Base-by-base conservation (phyloP, 1,139 yeast species). In the Hyphopichia khmerensis region DNA sequence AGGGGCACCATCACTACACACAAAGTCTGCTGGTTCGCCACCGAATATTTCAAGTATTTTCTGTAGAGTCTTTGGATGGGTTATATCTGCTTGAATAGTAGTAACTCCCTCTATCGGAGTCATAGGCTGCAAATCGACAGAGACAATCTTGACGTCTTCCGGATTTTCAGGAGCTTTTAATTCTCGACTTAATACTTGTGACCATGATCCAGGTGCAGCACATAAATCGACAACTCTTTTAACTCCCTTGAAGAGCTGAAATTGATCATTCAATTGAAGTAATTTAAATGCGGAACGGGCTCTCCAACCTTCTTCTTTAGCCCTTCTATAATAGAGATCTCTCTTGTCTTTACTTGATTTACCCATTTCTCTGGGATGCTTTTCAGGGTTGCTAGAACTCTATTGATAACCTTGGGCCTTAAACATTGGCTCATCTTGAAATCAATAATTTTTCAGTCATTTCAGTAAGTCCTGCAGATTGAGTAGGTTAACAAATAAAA, bases 201-300 rank as follows among this genome's bases (percentile, higher is more conserved):
- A 87, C 99, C 99, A 93, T 4, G 97, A 89, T 1, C 99, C 99
- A 1, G 99, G 99, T 4, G 99, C 99, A 16, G 99, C 99, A 74
- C 99, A 93, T 34, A 93, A 73, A 65, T 93, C 99, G 9, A 93
- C 99, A 6, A 93, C 99, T 52, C 96, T 71, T 36, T 74, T 73
- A 32, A 89, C 80, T 30, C 81, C 87, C 41, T 82, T 75, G 54
- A 93, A 86, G 11, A 93, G 74, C 50, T 85, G 84, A 60, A 93
- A 93, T 61, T 91, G 91, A 44, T 91, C 96, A 57, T 93, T 86
- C 36, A 93, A 68, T 60, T 93, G 99, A 9, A 93, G 73, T 15
- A 93, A 76, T 60, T 93, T 93, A 69, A 88, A 93, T 0, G 99
- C 99, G 0, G 97, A 89, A 37, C 99, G 73, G 2, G 99, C 99